Base-by-base conservation (phyloP, 768 basidiomycete species). In the Myochromella boudieri region DNA sequence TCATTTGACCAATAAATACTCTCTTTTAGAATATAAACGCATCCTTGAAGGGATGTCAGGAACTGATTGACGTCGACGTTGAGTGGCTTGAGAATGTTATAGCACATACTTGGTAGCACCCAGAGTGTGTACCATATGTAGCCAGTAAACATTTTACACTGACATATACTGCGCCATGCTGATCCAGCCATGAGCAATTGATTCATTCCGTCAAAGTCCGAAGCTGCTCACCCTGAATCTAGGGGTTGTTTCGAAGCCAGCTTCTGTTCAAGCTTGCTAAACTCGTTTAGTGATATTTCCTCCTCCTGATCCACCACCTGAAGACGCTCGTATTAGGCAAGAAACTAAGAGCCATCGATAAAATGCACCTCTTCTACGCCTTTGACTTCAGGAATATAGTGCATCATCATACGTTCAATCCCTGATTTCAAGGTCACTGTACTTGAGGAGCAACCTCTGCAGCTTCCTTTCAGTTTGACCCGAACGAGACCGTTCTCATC, bases 331-430 rank as follows among this genome's bases (percentile, higher is more conserved):
- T 4, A 34, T 34, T 45, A 40, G 29, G n/a, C 55, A 12, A 57
- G 17, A 40, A 25, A 25, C 22, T 51, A 24, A 32, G 27, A 20
- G 22, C 10, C 37, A 33, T 22, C 7, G 11, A 6, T 18, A 12
- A 20, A 12, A 60, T 76, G 55, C 53, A 85, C 91, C 80, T 95
- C 90, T 58, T 93, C 87, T 6, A 95, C 89, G 20, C 84, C 87
- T 65, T 92, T 89, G 29, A 95, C 93, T 68, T 95, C 91, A 1
- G 95, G 95, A 44, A 99, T 92, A 61, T 98, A 98, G 68, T 98
- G 95, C 92, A 92, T 94, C 58, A 99, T 71, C 97, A 99, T 98
- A 53, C 97, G 77, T 70, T 99, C 97, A 43, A 99, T 97, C 7
- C 97, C 97, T 51, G 81, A 84, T 77, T 98, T 99, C 46, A 99